These are phyloP conservation scores for Centrapalus pauciflorus DNA, from an alignment of 129 eudicot species.

Conservation along the genomic window DNA sequence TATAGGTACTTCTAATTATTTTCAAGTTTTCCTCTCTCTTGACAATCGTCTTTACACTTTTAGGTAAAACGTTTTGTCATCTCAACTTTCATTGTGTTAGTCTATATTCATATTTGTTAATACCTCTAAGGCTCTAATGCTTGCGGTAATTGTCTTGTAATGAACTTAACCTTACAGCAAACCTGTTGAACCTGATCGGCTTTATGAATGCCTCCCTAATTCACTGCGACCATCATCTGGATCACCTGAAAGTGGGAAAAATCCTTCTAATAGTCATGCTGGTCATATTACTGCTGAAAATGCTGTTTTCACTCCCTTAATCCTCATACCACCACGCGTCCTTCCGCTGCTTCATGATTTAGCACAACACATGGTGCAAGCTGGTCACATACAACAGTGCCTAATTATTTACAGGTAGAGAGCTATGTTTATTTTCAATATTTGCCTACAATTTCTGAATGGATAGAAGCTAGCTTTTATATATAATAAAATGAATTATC, in stretches of 20 bases:
- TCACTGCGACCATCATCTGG: constrained; percentile 91
- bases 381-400: constrained; percentile 73
- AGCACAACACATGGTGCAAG: constrained; percentile 92
- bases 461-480: neutral
- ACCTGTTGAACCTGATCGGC: constrained; percentile 91
- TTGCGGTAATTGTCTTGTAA: neutral
- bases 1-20: constrained; percentile 55
- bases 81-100: neutral
- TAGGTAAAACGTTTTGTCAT: neutral
- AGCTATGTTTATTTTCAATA: neutral
- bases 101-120: neutral
- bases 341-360: constrained; percentile 90
- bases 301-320: constrained; percentile 77
- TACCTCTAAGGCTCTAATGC: neutral
- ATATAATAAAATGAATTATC: neutral
- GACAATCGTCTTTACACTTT: neutral
- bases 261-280: constrained; percentile 49
- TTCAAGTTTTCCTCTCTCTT: neutral
- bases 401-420: constrained; percentile 76
- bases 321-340: constrained; percentile 86
- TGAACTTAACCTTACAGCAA: constrained; percentile 47
- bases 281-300: constrained; percentile 55
- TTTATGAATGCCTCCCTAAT: constrained; percentile 92
- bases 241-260: constrained; percentile 64
- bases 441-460: neutral